Conservation (phyloP, 2,329 filamentous ascomycete species). For the Mycogone perniciosa region DNA sequence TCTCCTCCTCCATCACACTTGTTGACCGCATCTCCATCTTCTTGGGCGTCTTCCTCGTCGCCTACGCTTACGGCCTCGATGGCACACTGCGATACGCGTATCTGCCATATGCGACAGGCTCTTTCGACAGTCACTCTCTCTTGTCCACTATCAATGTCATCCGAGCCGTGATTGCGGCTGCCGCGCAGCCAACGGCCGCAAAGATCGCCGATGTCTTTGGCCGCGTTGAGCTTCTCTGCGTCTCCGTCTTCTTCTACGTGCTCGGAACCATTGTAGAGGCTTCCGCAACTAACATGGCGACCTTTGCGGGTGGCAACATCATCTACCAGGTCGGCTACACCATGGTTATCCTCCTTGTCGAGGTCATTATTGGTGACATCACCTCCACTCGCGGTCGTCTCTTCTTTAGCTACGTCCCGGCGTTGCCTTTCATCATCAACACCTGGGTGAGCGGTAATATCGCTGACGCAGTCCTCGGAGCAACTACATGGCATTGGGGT, state of each 20-base stretch:
- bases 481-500: constrained; percentile 54
- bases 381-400: constrained; percentile 57
- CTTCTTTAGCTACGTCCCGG: constrained; percentile 59
- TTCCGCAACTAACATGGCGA: constrained; percentile 38
- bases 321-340: constrained; percentile 61
- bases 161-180: constrained; percentile 52
- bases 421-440: constrained; percentile 55
- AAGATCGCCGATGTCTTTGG: constrained; percentile 60
- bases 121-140: constrained; percentile 46
- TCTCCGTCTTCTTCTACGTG: constrained; percentile 57
- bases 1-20: constrained; percentile 45
- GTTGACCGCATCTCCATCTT: constrained; percentile 53
- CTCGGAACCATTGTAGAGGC: constrained; percentile 53
- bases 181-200: constrained; percentile 49
- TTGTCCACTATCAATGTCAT: constrained; percentile 53
- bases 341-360: constrained; percentile 52
- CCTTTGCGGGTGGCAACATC: constrained; percentile 52
- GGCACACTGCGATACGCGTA: constrained; percentile 49
- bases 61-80: constrained; percentile 59
- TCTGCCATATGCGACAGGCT: constrained; percentile 48
- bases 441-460: constrained; percentile 59
- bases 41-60: constrained; percentile 53
- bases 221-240: constrained; percentile 48
- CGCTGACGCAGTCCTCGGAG: constrained; percentile 39
- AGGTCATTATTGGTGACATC: constrained; percentile 58